phyloP scores from a whole-genome alignment of 108 stramenopile genomes.

The Cafeteria roenbergensis region DNA sequence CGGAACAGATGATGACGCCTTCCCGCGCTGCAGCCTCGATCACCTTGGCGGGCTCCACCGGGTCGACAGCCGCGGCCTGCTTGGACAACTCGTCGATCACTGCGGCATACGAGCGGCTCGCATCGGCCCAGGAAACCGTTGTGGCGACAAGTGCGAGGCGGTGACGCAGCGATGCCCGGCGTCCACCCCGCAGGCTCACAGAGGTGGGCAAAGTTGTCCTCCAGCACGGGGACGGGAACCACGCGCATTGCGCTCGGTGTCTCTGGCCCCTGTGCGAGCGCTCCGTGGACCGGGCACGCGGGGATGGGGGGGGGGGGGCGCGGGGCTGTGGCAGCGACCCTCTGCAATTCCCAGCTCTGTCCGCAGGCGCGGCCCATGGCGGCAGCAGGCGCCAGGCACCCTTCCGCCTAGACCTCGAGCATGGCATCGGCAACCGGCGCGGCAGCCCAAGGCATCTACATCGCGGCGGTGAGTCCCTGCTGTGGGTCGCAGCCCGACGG shows the following conservation, averaged over 20 bases:
- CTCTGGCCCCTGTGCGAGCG: no score
- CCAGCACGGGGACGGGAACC: slow-evolving; percentile 30
- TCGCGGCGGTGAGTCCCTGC: no score
- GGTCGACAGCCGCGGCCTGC: slow-evolving; percentile 46
- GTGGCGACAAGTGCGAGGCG: neutral
- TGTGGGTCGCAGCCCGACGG: no score
- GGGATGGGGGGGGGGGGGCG: no score
- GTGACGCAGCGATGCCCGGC: neutral
- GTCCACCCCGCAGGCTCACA: neutral
- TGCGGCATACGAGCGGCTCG: slow-evolving; percentile 33
- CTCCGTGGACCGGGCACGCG: no score
- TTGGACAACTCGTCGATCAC: slow-evolving; percentile 33
- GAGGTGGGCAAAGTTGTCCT: slow-evolving; percentile 26
- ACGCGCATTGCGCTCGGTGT: slow-evolving; percentile 18
- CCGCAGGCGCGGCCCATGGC: no score
- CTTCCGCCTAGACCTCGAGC: no score
- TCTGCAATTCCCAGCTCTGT: no score
- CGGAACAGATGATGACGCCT: slow-evolving; percentile 35
- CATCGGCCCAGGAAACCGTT: neutral
- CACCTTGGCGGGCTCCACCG: slow-evolving; percentile 43
- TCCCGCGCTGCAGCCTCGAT: slow-evolving; percentile 32
- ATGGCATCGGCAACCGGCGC: no score
- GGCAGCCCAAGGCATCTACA: slow-evolving; percentile 11
- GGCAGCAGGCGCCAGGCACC: no score
- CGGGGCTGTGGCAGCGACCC: no score